These are phyloP conservation scores for Russula brevipes DNA, from an alignment of 768 basidiomycete species.

Conservation along the genomic window DNA sequence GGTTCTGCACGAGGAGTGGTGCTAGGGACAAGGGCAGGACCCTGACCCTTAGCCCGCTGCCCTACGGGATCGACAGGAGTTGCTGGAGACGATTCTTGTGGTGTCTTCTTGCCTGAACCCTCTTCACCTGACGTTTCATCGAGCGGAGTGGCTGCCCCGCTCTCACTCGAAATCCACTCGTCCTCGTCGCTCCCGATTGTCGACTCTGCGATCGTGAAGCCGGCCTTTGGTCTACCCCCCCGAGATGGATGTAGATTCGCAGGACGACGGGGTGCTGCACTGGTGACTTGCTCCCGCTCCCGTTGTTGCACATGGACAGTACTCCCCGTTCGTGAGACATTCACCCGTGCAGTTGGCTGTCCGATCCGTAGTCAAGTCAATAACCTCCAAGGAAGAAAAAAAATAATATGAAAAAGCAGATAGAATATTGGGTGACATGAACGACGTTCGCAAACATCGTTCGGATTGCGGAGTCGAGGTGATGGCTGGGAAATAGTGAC, in stretches of 20 bases:
- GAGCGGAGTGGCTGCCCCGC: conserved; percentile 61
- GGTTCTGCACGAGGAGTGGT: conserved; percentile 32
- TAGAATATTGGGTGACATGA: background rate
- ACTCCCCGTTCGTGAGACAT: conserved; percentile 16
- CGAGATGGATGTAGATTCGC: conserved; percentile 1
- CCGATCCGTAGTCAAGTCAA: background rate
- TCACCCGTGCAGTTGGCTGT: conserved; percentile 14
- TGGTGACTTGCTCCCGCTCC: conserved; percentile 22
- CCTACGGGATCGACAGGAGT: conserved; percentile 15
- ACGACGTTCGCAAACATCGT: background rate
- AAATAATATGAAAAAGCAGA: background rate
- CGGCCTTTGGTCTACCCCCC: conserved; percentile 39
- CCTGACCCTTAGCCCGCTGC: conserved; percentile 12
- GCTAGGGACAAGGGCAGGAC: conserved; percentile 26
- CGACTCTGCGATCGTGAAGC: conserved; percentile 55
- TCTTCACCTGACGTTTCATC: conserved; percentile 40
- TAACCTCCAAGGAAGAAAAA: background rate
- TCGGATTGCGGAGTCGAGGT: background rate
- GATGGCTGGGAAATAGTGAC: conserved; percentile 24
- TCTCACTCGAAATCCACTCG: conserved; percentile 76
- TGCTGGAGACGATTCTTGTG: conserved; percentile 26
- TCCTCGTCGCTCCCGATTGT: conserved; percentile 48
- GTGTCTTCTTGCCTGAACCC: conserved; percentile 28
- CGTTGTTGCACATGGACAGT: conserved; percentile 20
- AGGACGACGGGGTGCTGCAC: conserved; percentile 15